A percentile compares a stretch with the other conserved stretches of the same genome.
These are phyloP conservation scores for Oxytropis ochrocephala DNA, from an alignment of 306 rosid genomes.

Conservation along the genomic window DNA sequence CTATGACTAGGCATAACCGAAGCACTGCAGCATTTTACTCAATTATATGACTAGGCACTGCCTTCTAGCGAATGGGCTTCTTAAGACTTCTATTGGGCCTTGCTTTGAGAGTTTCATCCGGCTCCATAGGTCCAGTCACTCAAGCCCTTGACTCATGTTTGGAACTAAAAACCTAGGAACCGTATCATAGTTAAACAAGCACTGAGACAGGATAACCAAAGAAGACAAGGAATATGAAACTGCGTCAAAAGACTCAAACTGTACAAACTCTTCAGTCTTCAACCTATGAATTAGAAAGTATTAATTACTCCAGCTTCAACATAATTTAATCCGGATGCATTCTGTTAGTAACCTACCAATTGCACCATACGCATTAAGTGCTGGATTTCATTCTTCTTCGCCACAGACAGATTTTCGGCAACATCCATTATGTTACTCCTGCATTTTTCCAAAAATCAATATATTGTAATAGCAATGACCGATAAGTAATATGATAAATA, in stretches of 20 bases:
- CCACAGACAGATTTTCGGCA: conserved; percentile 38
- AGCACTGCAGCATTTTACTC: no score
- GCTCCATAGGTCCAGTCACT: no score
- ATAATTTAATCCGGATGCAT: conserved; percentile 5
- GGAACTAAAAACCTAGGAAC: no score
- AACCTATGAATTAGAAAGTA: conserved; percentile 2
- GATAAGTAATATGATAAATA: conserved; percentile 7
- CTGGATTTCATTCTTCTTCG: conserved; percentile 63
- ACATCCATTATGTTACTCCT: conserved; percentile 66
- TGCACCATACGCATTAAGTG: conserved; percentile 46
- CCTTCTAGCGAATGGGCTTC: no score
- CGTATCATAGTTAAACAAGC: no score
- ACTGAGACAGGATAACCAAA: not conserved
- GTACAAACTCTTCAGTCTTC: not conserved
- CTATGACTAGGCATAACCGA: no score
- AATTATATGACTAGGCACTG: no score
- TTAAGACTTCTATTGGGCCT: no score
- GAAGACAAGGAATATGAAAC: not conserved
- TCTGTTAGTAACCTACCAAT: conserved; percentile 41
- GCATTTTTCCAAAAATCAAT: conserved; percentile 33
- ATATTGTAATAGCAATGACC: conserved; percentile 2
- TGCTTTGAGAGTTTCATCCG: no score
- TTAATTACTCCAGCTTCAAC: conserved; percentile 10
- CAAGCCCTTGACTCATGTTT: no score
- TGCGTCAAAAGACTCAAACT: not conserved